Conservation (phyloP, 192 early-diverging fungal genomes). For the Umbelopsis sp. region DNA sequence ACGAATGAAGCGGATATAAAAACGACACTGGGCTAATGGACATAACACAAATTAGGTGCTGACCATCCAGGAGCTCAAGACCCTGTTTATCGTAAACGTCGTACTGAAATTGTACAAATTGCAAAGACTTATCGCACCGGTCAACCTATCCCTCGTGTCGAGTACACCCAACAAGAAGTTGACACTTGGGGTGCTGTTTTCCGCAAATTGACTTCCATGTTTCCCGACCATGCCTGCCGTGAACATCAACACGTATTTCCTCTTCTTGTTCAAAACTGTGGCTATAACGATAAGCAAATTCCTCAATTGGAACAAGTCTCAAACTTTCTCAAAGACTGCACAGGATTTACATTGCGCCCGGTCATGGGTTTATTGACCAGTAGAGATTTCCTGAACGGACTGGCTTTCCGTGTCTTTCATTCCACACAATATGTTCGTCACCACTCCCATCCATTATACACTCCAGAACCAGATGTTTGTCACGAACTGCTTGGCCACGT, state of each 20-base stretch:
- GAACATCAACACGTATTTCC: constrained; percentile 92
- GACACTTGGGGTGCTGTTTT: constrained; percentile 87
- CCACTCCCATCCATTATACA: constrained; percentile 87
- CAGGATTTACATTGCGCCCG: constrained; percentile 92
- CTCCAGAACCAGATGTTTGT: constrained; percentile 94
- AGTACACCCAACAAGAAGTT: constrained; percentile 81
- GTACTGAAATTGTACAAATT: constrained; percentile 80
- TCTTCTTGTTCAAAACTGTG: constrained; percentile 89
- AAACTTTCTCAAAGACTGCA: constrained; percentile 90
- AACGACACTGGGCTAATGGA: background rate
- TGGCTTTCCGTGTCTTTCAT: constrained; percentile 98
- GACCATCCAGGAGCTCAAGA: constrained; percentile 96
- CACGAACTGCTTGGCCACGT: constrained; percentile 96
- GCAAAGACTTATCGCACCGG: constrained; percentile 82
- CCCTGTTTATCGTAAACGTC: constrained; percentile 78
- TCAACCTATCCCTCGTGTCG: constrained; percentile 74
- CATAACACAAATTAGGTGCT: constrained; percentile 49
- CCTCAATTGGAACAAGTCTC: constrained; percentile 92
- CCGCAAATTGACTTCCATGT: constrained; percentile 72
- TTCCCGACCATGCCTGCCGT: constrained; percentile 86
- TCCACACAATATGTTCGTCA: constrained; percentile 98
- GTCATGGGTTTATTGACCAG: constrained; percentile 92
- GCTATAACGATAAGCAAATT: constrained; percentile 80
- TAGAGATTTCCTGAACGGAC: constrained; percentile 93
- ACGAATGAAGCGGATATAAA: background rate